Evolutionary conservation across 208 protist genomes (phyloP), one percentile per base, ranked within the genome.

Genomic region (Trypanosoma cruzi): DNA sequence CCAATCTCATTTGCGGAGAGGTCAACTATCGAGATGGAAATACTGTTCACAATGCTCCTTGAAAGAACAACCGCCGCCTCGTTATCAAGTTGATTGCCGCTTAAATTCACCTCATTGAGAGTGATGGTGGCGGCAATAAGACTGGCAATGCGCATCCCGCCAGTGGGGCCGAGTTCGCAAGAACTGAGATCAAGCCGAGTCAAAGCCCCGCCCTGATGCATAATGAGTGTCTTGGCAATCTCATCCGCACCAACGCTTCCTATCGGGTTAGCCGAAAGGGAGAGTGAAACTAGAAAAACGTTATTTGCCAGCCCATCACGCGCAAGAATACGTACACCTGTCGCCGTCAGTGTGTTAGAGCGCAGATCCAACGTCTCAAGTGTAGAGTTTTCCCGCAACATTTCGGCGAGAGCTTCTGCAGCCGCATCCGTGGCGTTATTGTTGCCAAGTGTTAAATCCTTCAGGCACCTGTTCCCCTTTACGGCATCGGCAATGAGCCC

Each of bases 51-150:
- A 8, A 92, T 90, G 75, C 81, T 88, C 22, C 80, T 75, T 46
- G 91, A 81, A 22, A 96, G 58, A 3, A 77, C 73, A 24, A 80
- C 72, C 8, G 91, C 88, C 22, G 78, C 81, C 72, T 94, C 91
- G 68, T 96, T 89, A 58, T 96, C 86, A 32, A 94, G 70, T 20
- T 77, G 64, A 69, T 96, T 96, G 73, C 92, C 88, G 68, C 85
- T 88, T 5, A 96, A 80, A 65, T 94, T 89, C 37, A 94, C 40
- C 20, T 89, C 82, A 40, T 75, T 77, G 0, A 96, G 54, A 0
- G 84, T 81, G 42, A 80, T 82, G 58, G 88, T 92, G 8, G 78
- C 73, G 40, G 71, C 79, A 22, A 96, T 84, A 10, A 94, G 64
- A 46, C 77, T 81, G 28, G 88, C 88, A 13, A 96, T 78, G 34